phyloP scores from a whole-genome alignment of 2,329 filamentous ascomycete species.

The Colletotrichum eleusines region DNA sequence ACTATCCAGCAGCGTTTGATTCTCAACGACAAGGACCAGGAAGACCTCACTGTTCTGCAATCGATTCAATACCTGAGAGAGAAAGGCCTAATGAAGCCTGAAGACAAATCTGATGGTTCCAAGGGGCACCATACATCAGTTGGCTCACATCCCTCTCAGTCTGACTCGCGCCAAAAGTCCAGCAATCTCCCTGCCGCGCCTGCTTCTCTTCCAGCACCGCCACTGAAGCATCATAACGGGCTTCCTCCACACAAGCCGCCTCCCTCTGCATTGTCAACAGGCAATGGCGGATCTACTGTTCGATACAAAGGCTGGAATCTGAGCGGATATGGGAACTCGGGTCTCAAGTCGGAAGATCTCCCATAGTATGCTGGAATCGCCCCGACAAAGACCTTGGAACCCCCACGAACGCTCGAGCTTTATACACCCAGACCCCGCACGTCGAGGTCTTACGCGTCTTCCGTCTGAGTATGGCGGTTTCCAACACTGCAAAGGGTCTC shows the following conservation, averaged over 20 bases:
- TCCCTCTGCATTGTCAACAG: constrained; percentile 46
- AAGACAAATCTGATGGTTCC: constrained; percentile 44
- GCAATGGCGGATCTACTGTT: constrained; percentile 43
- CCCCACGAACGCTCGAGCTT: neutral
- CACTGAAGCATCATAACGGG: constrained; percentile 47
- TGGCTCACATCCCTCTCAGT: constrained; percentile 8
- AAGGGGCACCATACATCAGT: constrained; percentile 37
- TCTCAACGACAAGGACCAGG: constrained; percentile 76
- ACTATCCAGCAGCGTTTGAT: constrained; percentile 75
- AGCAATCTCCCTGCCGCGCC: constrained; percentile 54
- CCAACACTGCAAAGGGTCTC: constrained; percentile 25
- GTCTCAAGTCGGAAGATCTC: constrained; percentile 51
- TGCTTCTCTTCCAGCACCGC: constrained; percentile 52
- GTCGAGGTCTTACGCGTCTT: constrained; percentile 1
- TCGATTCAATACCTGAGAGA: constrained; percentile 75
- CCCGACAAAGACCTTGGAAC: neutral
- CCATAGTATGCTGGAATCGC: constrained; percentile 43
- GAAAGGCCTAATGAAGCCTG: constrained; percentile 64
- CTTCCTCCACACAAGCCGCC: constrained; percentile 52
- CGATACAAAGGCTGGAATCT: constrained; percentile 56
- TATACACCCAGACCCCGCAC: constrained; percentile 1
- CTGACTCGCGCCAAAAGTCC: constrained; percentile 23
- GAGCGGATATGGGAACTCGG: constrained; percentile 56
- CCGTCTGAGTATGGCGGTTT: constrained; percentile 37
- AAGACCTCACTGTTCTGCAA: constrained; percentile 74